Conservation (phyloP, 2,329 filamentous ascomycete genomes). For the Colletotrichum agaves region DNA sequence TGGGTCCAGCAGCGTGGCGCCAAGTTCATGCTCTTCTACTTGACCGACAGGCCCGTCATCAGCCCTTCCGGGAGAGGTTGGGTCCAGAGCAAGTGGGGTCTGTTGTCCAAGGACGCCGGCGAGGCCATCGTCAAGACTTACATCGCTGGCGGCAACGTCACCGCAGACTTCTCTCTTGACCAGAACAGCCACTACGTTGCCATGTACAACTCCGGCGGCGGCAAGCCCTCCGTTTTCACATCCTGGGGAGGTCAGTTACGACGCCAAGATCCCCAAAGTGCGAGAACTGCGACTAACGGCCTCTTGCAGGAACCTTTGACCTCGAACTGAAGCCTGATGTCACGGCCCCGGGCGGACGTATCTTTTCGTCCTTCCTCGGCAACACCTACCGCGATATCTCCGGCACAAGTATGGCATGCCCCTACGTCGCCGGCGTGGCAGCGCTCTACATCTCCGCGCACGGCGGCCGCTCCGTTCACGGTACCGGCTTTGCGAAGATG, state of each 20-base stretch:
- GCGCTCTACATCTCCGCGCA: conserved; percentile 56
- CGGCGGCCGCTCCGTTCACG: conserved; percentile 52
- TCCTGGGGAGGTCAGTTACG: conserved; percentile 48
- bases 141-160: conserved; percentile 45
- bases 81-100: conserved; percentile 30
- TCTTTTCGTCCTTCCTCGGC: conserved; percentile 60
- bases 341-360: conserved; percentile 59
- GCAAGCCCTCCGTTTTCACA: conserved; percentile 54
- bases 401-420: conserved; percentile 67
- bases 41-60: conserved; percentile 41
- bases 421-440: conserved; percentile 62
- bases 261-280: neutral
- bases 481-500: conserved; percentile 35
- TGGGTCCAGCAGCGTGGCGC: conserved; percentile 46
- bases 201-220: conserved; percentile 44
- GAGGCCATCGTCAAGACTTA: conserved; percentile 45
- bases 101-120: conserved; percentile 40
- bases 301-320: conserved; percentile 49
- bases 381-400: conserved; percentile 57
- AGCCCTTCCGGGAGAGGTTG: conserved; percentile 24
- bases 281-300: neutral
- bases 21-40: conserved; percentile 47
- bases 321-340: conserved; percentile 62
- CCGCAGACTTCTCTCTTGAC: conserved; percentile 41
- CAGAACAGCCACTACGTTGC: conserved; percentile 24